These are phyloP conservation scores for Aspergillus sp. DNA, from an alignment of 2,329 filamentous ascomycete species.

Conservation along the genomic window DNA sequence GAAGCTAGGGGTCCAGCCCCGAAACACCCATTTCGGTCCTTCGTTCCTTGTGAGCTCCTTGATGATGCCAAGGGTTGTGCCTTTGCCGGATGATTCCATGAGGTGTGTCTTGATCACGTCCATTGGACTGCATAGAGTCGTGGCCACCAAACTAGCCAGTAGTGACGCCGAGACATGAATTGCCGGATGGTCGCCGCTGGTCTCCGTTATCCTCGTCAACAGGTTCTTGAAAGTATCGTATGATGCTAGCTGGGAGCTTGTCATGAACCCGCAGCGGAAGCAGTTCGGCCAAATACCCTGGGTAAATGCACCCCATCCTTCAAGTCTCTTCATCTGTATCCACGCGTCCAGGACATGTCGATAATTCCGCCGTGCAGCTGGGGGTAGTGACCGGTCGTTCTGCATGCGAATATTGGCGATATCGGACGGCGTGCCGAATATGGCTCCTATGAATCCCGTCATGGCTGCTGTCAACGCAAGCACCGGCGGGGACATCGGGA, in stretches of 20 bases:
- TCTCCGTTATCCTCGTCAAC: conserved; percentile 64
- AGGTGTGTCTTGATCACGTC: conserved; percentile 88
- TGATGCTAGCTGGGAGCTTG: conserved; percentile 75
- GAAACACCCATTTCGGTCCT: conserved; percentile 80
- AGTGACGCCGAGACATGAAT: conserved; percentile 79
- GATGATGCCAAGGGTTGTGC: conserved; percentile 57
- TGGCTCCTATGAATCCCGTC: conserved; percentile 21
- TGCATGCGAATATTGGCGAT: conserved; percentile 28
- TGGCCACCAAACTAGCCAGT: conserved; percentile 77
- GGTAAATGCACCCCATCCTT: conserved; percentile 19
- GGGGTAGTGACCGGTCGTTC: conserved; percentile 21
- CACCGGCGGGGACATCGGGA: conserved; percentile 8
- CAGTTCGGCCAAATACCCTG: conserved; percentile 69
- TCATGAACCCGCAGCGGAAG: conserved; percentile 82
- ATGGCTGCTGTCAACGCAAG: conserved; percentile 16
- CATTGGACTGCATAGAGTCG: conserved; percentile 79
- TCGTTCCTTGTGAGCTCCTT: conserved; percentile 67
- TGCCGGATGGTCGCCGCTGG: conserved; percentile 65
- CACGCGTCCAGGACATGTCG: conserved; percentile 23
- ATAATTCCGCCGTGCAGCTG: conserved; percentile 19
- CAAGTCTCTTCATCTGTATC: conserved; percentile 20
- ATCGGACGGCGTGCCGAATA: conserved; percentile 24
- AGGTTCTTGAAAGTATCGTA: conserved; percentile 79
- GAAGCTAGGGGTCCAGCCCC: conserved; percentile 79
- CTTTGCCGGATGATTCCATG: conserved; percentile 60